Evolutionary conservation across 257 asterid genomes (phyloP).

Genomic region (Nicotiana otophora): DNA sequence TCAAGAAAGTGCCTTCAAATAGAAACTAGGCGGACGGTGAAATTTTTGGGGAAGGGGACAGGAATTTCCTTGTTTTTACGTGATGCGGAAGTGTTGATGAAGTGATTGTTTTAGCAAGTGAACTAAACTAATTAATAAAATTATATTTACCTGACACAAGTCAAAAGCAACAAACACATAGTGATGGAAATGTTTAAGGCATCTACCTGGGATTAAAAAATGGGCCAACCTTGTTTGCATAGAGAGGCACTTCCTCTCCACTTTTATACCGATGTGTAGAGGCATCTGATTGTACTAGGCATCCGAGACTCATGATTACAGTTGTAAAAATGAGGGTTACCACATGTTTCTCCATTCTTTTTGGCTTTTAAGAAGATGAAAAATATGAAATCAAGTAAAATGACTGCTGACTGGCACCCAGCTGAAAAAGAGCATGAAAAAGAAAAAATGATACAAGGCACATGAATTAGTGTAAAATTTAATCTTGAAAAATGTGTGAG

Average conservation of each 20-base stretch:
- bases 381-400: not conserved
- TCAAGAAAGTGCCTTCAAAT: not conserved
- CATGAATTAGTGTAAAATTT: not conserved
- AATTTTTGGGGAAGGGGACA: not conserved
- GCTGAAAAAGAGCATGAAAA: not conserved
- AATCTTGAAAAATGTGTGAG: not conserved
- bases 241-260: constrained; percentile 18
- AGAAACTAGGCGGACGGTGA: not conserved
- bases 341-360: constrained; percentile 5
- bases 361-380: not conserved
- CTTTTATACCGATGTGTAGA: constrained; percentile 11
- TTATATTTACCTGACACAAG: constrained; percentile 1
- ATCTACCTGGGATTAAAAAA: constrained; percentile 14
- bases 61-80: not conserved
- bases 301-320: not conserved
- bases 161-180: not conserved
- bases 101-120: not conserved
- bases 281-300: constrained; percentile 10
- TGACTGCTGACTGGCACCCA: not conserved
- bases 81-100: not conserved
- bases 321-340: constrained; percentile 1
- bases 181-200: not conserved
- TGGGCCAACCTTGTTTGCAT: constrained; percentile 17
- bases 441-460: not conserved
- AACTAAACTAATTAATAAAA: not conserved